Base-by-base conservation (phyloP, 2,329 filamentous ascomycete genomes). In the Paecilomyces dactylethromorphus region DNA sequence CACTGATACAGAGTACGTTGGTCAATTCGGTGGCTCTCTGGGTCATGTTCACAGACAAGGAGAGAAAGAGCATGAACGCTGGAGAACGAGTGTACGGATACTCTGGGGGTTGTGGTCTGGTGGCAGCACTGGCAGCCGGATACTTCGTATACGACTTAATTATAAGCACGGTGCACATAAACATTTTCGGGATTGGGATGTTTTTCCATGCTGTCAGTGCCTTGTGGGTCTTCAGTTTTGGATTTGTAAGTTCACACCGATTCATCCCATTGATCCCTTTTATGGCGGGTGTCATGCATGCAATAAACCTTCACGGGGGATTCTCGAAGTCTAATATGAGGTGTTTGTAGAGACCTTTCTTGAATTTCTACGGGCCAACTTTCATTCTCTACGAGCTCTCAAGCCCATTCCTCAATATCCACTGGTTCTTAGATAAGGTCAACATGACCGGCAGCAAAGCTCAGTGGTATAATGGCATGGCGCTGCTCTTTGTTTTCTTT, bases 391-490 rank as follows among this genome's bases (percentile, higher is more conserved):
- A 87, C 75, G 85, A 88, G 68, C 82, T 88, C 63, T 86, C 83
- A 49, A 82, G 81, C 61, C 85, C 85, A 8, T 87, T 87, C 71
- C 78, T 87, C 62, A 88, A 88, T 71, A 82, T 87, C 69, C 85
- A 88, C 76, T 88, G 85, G 85, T 87, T 88, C 77, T 84, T 84
- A 68, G 85, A 88, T 69, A 88, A 88, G 74, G 76, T 87, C 69
- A 81, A 82, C 69, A 81, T 87, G 74, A 88, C 85, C 3, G 85
- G 85, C 56, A 82, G 80, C 55, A 79, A 76, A 55, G 69, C 83
- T 24, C 85, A 88, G 69, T 84, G 84, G 74, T 82, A 86, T 69
- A 87, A 87, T 67, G 85, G 85, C 65, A 82, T 85, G 68, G 59
- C 81, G 18, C 79, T 87, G 12, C 80, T 87, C 54, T 65, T 69